phyloP scores from a whole-genome alignment of 345 rosid species.

The Brassica juncea region DNA sequence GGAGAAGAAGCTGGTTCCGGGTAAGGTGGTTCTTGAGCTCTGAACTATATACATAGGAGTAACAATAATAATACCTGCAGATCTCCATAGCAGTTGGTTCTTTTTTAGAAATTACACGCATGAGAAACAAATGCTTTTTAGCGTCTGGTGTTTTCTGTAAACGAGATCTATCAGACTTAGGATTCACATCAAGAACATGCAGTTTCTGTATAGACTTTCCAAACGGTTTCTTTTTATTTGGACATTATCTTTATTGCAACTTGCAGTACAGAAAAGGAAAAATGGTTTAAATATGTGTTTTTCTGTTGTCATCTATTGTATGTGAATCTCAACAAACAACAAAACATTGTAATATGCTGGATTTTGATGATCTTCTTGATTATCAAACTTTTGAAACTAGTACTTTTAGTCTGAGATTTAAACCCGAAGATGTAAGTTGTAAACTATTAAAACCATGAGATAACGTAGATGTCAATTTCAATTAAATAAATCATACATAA shows the following conservation, averaged over 20 bases:
- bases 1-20: conserved; percentile 63
- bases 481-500: neutral
- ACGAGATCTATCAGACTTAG: conserved; percentile 37
- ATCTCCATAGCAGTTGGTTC: conserved; percentile 28
- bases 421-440: neutral
- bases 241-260: conserved; percentile 22
- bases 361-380: neutral
- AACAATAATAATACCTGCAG: conserved; percentile 27
- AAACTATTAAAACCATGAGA: neutral
- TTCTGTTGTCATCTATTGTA: neutral
- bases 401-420: neutral
- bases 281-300: neutral
- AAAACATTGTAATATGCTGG: neutral
- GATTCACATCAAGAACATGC: conserved; percentile 30
- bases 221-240: conserved; percentile 13
- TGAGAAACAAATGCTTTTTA: conserved; percentile 23
- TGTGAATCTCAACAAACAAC: neutral
- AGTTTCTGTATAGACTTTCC: conserved; percentile 36
- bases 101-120: conserved; percentile 32
- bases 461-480: conserved; percentile 7
- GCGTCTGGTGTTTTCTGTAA: conserved; percentile 37
- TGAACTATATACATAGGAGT: conserved; percentile 33
- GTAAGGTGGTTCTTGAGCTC: conserved; percentile 86
- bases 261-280: conserved; percentile 17
- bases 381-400: neutral